Percentiles rank a stretch among this genome's conserved stretches.
Conservation (phyloP, 345 rosid species). For the Hypericum androsaemum region DNA sequence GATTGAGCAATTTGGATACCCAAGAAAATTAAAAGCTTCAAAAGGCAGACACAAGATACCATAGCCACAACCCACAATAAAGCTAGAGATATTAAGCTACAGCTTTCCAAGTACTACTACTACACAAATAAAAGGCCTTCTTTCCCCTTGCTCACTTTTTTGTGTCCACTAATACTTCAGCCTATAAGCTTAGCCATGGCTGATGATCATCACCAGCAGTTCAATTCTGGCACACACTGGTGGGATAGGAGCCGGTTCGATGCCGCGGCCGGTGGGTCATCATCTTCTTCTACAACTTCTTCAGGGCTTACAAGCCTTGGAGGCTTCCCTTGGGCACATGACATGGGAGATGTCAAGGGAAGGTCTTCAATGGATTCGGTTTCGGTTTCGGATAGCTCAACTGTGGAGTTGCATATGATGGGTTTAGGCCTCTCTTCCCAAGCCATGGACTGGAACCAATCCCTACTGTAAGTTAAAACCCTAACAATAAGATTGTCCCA, state of each 20-base stretch:
- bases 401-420: constrained; percentile 64
- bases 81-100: too few relatives aligned
- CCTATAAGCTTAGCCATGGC: constrained; percentile 36
- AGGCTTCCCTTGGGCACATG: constrained; percentile 47
- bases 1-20: too few relatives aligned
- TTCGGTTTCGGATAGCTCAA: constrained; percentile 38
- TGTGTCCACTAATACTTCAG: too few relatives aligned
- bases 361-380: constrained; percentile 59
- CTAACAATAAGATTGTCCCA: too few relatives aligned
- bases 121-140: too few relatives aligned
- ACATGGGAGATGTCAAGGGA: constrained; percentile 30
- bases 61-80: too few relatives aligned
- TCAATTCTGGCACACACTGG: constrained; percentile 41
- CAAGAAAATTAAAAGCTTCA: too few relatives aligned
- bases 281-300: constrained; percentile 36
- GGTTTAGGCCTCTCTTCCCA: constrained; percentile 80
- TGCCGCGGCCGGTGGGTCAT: constrained; percentile 16
- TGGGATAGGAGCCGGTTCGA: constrained; percentile 58
- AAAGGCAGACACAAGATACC: too few relatives aligned
- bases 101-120: too few relatives aligned
- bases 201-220: constrained; percentile 28
- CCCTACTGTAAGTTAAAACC: constrained; percentile 49
- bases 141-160: too few relatives aligned
- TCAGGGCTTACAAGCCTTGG: constrained; percentile 31
- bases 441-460: constrained; percentile 75